Percentiles rank a stretch among this genome's conserved stretches.
These are phyloP conservation scores for Dendrobium catenatum DNA, from an alignment of 106 monocot genomes.

Conservation along the genomic window DNA sequence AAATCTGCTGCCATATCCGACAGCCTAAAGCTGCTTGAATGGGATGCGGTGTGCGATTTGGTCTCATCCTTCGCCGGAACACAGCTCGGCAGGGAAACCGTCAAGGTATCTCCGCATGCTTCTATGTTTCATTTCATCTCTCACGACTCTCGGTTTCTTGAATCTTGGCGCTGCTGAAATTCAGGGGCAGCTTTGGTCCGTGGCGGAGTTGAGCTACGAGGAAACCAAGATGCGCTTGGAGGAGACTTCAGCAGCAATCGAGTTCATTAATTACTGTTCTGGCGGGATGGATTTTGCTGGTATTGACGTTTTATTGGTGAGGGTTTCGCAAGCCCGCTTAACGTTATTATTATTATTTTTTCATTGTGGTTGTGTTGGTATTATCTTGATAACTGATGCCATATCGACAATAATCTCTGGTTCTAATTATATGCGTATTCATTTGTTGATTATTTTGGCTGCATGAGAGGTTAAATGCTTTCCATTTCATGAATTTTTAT, in stretches of 20 bases:
- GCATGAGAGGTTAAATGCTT: too few relatives aligned
- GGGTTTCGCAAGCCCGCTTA: neutral
- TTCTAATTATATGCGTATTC: too few relatives aligned
- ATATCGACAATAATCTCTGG: too few relatives aligned
- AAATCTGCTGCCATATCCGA: constrained; percentile 33
- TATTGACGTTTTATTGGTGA: constrained; percentile 42
- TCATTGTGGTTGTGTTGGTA: neutral
- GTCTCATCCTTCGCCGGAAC: constrained; percentile 83
- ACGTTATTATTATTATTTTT: neutral
- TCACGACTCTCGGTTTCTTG: neutral
- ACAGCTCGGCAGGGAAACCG: constrained; percentile 39
- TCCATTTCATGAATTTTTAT: too few relatives aligned
- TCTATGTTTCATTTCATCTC: neutral
- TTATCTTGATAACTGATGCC: neutral
- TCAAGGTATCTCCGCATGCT: constrained; percentile 32
- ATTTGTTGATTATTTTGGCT: too few relatives aligned
- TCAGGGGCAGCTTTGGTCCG: constrained; percentile 39
- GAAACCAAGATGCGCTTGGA: constrained; percentile 49
- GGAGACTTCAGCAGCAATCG: constrained; percentile 74
- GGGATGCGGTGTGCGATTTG: constrained; percentile 68
- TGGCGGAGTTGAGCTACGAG: constrained; percentile 45
- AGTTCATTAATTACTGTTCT: constrained; percentile 48
- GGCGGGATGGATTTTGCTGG: constrained; percentile 57
- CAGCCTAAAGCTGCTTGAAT: constrained; percentile 67
- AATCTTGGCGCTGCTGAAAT: neutral